Evolutionary conservation across 208 protist species (phyloP).

Genomic region (Wallacemonas sp.): DNA sequence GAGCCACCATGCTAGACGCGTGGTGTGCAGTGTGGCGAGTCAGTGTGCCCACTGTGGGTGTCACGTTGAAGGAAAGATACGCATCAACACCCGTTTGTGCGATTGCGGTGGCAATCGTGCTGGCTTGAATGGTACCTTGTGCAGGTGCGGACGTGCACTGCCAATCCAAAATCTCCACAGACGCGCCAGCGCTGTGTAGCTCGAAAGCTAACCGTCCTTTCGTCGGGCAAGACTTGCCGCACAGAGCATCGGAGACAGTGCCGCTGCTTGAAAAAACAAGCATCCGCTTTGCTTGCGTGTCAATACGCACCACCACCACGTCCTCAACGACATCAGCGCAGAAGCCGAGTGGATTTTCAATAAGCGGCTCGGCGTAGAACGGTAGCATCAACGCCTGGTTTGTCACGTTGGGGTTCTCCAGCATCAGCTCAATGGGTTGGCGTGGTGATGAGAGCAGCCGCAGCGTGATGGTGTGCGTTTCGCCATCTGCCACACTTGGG

Average conservation of each 20-base stretch:
- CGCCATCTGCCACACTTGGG: conserved; percentile 37
- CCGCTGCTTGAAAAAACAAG: conserved; percentile 48
- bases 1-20: not conserved
- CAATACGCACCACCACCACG: conserved; percentile 32
- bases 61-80: conserved; percentile 35
- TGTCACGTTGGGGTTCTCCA: conserved; percentile 32
- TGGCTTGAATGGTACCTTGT: conserved; percentile 8
- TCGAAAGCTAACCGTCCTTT: conserved; percentile 44
- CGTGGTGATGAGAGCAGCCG: conserved; percentile 36
- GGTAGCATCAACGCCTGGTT: conserved; percentile 25
- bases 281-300: conserved; percentile 38
- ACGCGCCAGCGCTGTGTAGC: conserved; percentile 27
- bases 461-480: conserved; percentile 60
- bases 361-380: conserved; percentile 9
- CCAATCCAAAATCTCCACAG: conserved; percentile 41
- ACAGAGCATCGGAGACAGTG: conserved; percentile 38
- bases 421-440: conserved; percentile 33
- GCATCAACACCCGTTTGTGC: not conserved
- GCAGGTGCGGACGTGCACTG: conserved; percentile 5
- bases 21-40: conserved; percentile 23
- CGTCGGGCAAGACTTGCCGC: conserved; percentile 21
- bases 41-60: conserved; percentile 30
- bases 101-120: not conserved
- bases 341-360: conserved; percentile 12
- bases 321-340: conserved; percentile 27